phyloP scores from a whole-genome alignment of 2,329 filamentous ascomycete genomes.

The Curvularia verruculosa region DNA sequence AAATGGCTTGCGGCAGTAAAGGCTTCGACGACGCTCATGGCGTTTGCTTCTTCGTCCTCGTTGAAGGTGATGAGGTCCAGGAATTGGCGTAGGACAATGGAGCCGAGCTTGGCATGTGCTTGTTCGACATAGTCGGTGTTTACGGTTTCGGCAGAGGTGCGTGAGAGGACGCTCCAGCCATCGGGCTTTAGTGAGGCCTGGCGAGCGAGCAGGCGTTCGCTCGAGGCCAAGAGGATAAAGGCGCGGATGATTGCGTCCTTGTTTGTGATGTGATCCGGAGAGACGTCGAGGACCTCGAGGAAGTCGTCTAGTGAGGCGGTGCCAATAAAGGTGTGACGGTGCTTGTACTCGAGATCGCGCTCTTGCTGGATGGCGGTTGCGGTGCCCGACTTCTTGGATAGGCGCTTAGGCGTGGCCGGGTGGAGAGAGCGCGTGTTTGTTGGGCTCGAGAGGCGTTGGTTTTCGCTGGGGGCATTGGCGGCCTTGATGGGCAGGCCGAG shows the following conservation, averaged over 20 bases:
- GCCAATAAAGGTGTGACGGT: constrained; percentile 44
- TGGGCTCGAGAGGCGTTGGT: constrained; percentile 10
- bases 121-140: constrained; percentile 32
- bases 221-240: constrained; percentile 34
- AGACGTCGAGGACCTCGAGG: constrained; percentile 35
- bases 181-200: constrained; percentile 26
- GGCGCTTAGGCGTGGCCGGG: constrained; percentile 8
- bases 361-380: constrained; percentile 24
- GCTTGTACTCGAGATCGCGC: constrained; percentile 41
- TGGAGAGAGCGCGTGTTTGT: constrained; percentile 14
- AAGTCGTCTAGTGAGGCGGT: constrained; percentile 41
- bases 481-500: constrained; percentile 29
- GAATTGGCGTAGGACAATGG: constrained; percentile 35
- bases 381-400: constrained; percentile 12
- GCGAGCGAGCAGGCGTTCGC: constrained; percentile 36
- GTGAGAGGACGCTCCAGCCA: constrained; percentile 38
- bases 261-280: constrained; percentile 24
- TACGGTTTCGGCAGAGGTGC: constrained; percentile 26
- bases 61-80: constrained; percentile 35
- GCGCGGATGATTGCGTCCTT: constrained; percentile 31
- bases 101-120: constrained; percentile 35
- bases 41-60: constrained; percentile 22
- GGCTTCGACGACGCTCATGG: constrained; percentile 33
- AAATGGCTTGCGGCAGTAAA: constrained; percentile 37
- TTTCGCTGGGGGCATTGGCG: constrained; percentile 8